phyloP scores from a whole-genome alignment of 78 protist species.

The Chrysochromulina tobinii region DNA sequence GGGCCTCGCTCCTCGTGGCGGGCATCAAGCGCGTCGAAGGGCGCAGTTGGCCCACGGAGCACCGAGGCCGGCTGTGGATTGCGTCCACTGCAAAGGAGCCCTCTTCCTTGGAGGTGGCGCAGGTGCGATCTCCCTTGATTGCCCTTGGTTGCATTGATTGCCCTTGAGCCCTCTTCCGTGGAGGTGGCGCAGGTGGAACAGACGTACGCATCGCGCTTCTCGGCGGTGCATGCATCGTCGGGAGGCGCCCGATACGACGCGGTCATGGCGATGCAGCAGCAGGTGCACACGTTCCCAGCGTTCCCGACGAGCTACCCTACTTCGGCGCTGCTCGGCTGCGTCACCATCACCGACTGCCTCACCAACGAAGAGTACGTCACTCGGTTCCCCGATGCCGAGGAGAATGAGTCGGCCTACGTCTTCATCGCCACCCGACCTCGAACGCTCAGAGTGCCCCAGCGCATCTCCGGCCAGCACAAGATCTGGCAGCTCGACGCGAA shows the following conservation, averaged over 20 bases:
- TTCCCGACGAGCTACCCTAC: background rate
- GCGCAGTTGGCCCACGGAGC: background rate
- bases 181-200: too few species aligned
- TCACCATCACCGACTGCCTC: background rate
- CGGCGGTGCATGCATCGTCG: background rate
- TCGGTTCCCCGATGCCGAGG: background rate
- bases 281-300: background rate
- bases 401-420: constrained; percentile 38
- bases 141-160: too few species aligned
- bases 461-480: background rate
- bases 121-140: background rate
- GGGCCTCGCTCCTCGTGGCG: constrained; percentile 16
- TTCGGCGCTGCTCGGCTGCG: constrained; percentile 1
- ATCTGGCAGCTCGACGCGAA: background rate
- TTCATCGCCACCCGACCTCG: constrained; percentile 56
- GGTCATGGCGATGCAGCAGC: too few species aligned
- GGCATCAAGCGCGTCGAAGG: constrained; percentile 31
- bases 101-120: background rate
- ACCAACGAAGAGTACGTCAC: constrained; percentile 30
- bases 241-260: too few species aligned
- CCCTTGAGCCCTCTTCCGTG: too few species aligned
- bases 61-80: constrained; percentile 16
- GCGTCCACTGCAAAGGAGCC: background rate
- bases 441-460: background rate
- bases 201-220: background rate